These are phyloP conservation scores for Stromatinia cepivora DNA, from an alignment of 2,329 filamentous ascomycete genomes.

Conservation along the genomic window DNA sequence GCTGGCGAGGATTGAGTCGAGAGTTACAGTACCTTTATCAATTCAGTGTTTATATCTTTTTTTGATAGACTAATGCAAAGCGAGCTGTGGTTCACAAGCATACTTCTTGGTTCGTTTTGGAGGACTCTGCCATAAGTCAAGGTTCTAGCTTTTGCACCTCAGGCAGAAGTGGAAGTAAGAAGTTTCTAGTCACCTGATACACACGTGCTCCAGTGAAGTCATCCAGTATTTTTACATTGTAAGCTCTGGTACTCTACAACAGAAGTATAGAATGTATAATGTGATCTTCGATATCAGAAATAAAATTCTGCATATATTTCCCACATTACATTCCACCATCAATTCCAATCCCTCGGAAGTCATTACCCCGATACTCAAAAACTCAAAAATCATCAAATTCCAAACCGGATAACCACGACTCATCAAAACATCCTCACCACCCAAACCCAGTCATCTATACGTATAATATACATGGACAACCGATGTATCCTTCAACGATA, in stretches of 20 bases:
- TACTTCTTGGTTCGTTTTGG: too few relatives aligned
- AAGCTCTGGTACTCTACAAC: background rate
- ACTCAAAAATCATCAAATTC: background rate
- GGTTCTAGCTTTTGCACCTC: too few relatives aligned
- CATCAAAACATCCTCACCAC: background rate
- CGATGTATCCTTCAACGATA: background rate
- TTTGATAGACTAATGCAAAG: too few relatives aligned
- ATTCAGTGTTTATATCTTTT: too few relatives aligned
- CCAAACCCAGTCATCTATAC: background rate
- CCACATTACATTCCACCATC: background rate
- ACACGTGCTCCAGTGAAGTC: background rate
- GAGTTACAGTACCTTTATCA: background rate
- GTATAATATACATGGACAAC: background rate
- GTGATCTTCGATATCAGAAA: background rate
- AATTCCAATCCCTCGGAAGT: background rate
- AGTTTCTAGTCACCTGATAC: background rate
- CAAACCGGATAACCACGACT: background rate
- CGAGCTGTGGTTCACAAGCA: too few relatives aligned
- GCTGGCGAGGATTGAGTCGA: too few relatives aligned
- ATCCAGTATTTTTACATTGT: too few relatives aligned
- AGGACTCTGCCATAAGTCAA: too few relatives aligned
- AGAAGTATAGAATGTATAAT: background rate
- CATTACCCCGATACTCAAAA: slow-evolving; percentile 4
- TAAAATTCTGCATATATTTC: background rate
- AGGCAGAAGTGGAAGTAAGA: too few relatives aligned